Evolutionary conservation across 192 early-diverging fungal genomes (phyloP).

Genomic region (Gorgonomyces haynaldii): DNA sequence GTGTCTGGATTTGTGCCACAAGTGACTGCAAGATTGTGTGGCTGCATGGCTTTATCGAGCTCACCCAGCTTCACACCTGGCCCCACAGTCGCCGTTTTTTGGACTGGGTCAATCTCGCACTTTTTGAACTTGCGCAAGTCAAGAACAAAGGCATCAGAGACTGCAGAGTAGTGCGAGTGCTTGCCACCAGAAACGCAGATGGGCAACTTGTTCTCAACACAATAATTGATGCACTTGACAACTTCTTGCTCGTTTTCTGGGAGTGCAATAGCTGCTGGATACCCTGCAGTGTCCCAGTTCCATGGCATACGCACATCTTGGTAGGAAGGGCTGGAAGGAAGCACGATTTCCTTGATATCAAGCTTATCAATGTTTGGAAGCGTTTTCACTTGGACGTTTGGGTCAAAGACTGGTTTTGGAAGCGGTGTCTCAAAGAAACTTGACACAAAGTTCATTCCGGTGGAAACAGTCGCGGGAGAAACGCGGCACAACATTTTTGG

Average conservation of each 20-base stretch:
- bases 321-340: background rate
- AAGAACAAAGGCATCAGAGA: background rate
- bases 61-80: slow-evolving; percentile 3
- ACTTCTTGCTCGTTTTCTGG: background rate
- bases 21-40: background rate
- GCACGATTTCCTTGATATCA: too few relatives aligned
- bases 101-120: background rate
- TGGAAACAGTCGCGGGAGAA: too few relatives aligned
- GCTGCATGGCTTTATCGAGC: background rate
- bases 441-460: too few relatives aligned
- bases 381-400: background rate
- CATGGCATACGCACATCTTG: background rate
- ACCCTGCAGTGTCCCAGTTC: background rate
- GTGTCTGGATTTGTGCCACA: slow-evolving; percentile 2
- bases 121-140: background rate
- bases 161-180: background rate
- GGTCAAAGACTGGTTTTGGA: background rate
- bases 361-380: too few relatives aligned
- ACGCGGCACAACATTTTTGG: too few relatives aligned
- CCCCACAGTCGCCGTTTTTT: background rate
- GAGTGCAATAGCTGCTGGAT: background rate
- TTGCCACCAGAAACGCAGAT: background rate
- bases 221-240: background rate
- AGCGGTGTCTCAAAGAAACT: too few relatives aligned
- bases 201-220: background rate